Evolutionary conservation across 208 protist species (phyloP), one percentile per base, ranked within the genome.

Genomic region (Trypanosoma mega): DNA sequence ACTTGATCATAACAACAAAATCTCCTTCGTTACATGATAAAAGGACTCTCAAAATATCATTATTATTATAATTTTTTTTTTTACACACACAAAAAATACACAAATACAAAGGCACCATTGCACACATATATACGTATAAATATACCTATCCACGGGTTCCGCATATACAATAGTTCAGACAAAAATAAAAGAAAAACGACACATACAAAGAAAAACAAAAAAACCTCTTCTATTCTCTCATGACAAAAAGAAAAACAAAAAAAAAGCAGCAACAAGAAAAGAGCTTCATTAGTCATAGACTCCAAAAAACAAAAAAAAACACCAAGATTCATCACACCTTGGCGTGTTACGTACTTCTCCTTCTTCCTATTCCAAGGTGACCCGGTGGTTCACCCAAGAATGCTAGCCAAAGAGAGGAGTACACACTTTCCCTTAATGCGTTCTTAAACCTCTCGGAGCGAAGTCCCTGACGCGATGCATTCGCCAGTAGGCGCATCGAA

Each of bases 381-480:
- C 53, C 51, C 11, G 72, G 66, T 9, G 77, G 78, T 1, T 79
- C 78, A 5, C 78, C 83, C 14, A 90, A 52, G 37, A 90, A 68
- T 23, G 80, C 68, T 23, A 80, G 48, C 82, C 84, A 89, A 56
- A 72, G 23, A 6, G 68, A 74, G 5, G 24, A 20, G 36, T 48
- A 53, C 2, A 78, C 21, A 30, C 55, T 65, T 16, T 12, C n/a
- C 36, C 63, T 72, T 58, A 81, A 47, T 1, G 68, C 63, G 0
- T 72, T 45, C 41, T 76, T 53, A 56, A 93, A 90, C 9, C 52
- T 39, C 9, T 74, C 50, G 12, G 51, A 54, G 36, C 61, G 49
- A 33, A 94, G 31, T 8, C 72, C 79, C 11, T 63, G 68, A 11
- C 76, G 12, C 3, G 83, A 73, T n/a, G 67, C 67, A 44, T 34